These are phyloP conservation scores for Marchantia paleacea DNA, from an alignment of 225 moss, liverwort and hornwort genomes.

Conservation along the genomic window DNA sequence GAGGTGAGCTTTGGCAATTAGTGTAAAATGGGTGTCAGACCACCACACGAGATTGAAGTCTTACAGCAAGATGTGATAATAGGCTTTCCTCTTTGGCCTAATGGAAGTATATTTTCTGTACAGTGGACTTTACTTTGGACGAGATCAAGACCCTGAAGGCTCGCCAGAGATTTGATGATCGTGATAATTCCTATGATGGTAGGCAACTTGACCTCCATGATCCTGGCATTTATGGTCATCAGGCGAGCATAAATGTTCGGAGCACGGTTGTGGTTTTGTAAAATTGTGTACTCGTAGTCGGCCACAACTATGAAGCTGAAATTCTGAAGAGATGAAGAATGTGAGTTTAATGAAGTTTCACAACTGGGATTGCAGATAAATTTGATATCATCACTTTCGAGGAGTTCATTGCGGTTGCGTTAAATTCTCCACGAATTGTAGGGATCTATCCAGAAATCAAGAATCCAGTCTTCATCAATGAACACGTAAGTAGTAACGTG, in stretches of 20 bases:
- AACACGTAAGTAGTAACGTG: constrained; percentile 52
- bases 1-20: neutral
- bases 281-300: neutral
- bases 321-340: neutral
- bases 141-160: constrained; percentile 77
- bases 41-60: neutral
- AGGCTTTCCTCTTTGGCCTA: neutral
- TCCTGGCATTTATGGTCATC: too few species aligned
- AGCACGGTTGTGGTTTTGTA: neutral
- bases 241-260: neutral
- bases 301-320: neutral
- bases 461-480: constrained; percentile 75
- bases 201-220: constrained; percentile 10
- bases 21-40: neutral
- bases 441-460: constrained; percentile 93
- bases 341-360: neutral
- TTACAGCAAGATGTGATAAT: neutral
- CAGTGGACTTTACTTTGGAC: constrained; percentile 87
- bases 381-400: constrained; percentile 77
- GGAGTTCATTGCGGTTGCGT: constrained; percentile 69
- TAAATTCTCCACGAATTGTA: constrained; percentile 61
- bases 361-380: constrained; percentile 42
- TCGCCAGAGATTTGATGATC: constrained; percentile 59
- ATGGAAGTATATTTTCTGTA: neutral
- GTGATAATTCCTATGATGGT: constrained; percentile 75